Conservation (phyloP, 306 rosid species). For the Cicer bijugum region DNA sequence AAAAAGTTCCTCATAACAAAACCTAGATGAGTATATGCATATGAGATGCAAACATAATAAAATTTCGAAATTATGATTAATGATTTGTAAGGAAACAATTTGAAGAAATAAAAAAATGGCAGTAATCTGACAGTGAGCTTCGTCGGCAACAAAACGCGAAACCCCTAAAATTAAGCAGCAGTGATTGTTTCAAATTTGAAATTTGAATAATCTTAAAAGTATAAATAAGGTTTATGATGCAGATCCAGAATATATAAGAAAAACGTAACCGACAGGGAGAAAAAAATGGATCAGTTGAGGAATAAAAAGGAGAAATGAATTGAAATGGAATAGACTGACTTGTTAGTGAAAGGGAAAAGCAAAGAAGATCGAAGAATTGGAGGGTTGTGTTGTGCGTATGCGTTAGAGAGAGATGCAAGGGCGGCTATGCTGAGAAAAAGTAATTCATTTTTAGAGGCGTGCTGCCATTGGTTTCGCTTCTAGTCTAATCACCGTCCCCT, state of each 20-base stretch:
- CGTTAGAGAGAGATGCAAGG: too few species aligned
- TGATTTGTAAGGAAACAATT: not conserved
- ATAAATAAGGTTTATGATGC: slow-evolving; percentile 27
- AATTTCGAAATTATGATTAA: not conserved
- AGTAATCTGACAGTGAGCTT: slow-evolving; percentile 20
- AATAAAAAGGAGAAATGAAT: not conserved
- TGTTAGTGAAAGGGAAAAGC: slow-evolving; percentile 10
- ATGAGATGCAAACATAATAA: not conserved
- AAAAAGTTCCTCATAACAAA: not conserved
- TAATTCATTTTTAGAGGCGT: too few species aligned
- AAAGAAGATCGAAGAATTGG: too few species aligned
- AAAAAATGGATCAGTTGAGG: not conserved
- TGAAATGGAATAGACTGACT: slow-evolving; percentile 39
- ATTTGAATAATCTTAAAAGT: not conserved
- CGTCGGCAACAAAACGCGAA: slow-evolving; percentile 1
- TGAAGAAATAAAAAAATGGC: not conserved
- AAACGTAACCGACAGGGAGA: not conserved
- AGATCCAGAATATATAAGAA: slow-evolving; percentile 31
- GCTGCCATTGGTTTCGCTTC: too few species aligned
- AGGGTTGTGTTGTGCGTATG: too few species aligned
- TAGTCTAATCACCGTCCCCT: too few species aligned
- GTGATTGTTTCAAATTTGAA: not conserved
- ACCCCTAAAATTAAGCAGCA: slow-evolving; percentile 19
- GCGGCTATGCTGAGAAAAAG: too few species aligned
- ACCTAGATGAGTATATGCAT: not conserved